Conservation (phyloP, 2,329 filamentous ascomycete species). For the Fusarium hainanense region DNA sequence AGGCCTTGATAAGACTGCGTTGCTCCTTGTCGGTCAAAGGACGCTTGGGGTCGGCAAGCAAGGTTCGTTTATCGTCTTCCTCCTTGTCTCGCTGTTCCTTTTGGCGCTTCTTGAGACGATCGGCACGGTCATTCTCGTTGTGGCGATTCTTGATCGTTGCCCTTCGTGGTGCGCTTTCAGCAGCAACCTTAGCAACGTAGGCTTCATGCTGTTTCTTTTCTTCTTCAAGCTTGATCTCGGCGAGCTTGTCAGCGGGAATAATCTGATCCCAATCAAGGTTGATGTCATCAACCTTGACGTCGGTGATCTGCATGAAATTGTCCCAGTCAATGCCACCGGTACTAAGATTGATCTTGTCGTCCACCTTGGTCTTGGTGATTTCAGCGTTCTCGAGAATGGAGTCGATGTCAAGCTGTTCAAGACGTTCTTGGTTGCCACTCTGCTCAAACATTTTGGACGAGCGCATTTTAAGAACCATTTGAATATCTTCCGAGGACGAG, state of each 20-base stretch:
- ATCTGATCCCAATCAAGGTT: slow-evolving; percentile 96
- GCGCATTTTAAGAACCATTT: slow-evolving; percentile 93
- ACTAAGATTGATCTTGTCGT: slow-evolving; percentile 89
- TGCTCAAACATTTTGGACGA: slow-evolving; percentile 99
- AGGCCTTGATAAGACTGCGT: slow-evolving; percentile 88
- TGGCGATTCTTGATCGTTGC: slow-evolving; percentile 70
- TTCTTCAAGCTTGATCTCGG: slow-evolving; percentile 89
- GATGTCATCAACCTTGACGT: slow-evolving; percentile 89
- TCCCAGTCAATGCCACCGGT: slow-evolving; percentile 88
- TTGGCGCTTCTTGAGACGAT: slow-evolving; percentile 74
- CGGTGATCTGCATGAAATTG: slow-evolving; percentile 97
- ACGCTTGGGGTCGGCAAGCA: slow-evolving; percentile 85
- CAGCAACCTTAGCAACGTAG: slow-evolving; percentile 83
- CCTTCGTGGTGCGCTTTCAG: slow-evolving; percentile 85
- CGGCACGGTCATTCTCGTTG: slow-evolving; percentile 70
- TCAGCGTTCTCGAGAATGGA: slow-evolving; percentile 97
- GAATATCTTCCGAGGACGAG: slow-evolving; percentile 93
- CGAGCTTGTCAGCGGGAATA: slow-evolving; percentile 92
- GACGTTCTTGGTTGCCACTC: slow-evolving; percentile 92
- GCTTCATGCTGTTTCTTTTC: slow-evolving; percentile 84
- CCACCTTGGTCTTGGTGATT: slow-evolving; percentile 94
- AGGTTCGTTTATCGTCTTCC: slow-evolving; percentile 75
- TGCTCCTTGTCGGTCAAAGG: slow-evolving; percentile 93
- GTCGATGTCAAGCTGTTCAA: slow-evolving; percentile 98
- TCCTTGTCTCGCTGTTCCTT: slow-evolving; percentile 74